Evolutionary conservation across 1,139 yeast genomes (phyloP).

Genomic region (Lodderomyces oxycetoniae): DNA sequence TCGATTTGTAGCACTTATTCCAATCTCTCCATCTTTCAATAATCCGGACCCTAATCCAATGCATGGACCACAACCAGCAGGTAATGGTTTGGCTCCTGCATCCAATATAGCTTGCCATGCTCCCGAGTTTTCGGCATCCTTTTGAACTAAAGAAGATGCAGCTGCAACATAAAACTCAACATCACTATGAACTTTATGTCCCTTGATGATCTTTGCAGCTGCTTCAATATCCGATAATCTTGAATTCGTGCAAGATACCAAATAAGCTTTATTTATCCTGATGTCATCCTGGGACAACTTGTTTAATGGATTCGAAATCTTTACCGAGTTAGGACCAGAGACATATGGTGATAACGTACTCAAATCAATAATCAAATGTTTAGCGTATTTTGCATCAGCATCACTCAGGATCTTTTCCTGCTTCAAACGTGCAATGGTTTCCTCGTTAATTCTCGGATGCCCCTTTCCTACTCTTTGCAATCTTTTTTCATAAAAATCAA

Average conservation of each 20-base stretch:
- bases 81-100: constrained; percentile 92
- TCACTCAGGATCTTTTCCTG: constrained; percentile 55
- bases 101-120: constrained; percentile 87
- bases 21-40: constrained; percentile 92
- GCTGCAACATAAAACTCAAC: constrained; percentile 98
- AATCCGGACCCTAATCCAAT: constrained; percentile 95
- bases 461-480: constrained; percentile 63
- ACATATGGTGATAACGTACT: constrained; percentile 84
- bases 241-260: constrained; percentile 97
- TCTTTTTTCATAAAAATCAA: constrained; percentile 74
- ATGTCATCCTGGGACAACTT: constrained; percentile 70
- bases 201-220: constrained; percentile 82
- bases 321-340: constrained; percentile 97
- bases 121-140: constrained; percentile 84
- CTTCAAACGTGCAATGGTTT: constrained; percentile 49
- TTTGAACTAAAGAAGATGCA: constrained; percentile 89
- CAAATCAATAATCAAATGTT: constrained; percentile 76
- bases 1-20: constrained; percentile 96
- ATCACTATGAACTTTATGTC: constrained; percentile 76
- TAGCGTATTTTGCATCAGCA: constrained; percentile 77
- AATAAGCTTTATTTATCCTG: constrained; percentile 85
- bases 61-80: constrained; percentile 99
- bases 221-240: constrained; percentile 89
- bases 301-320: constrained; percentile 73
- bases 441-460: constrained; percentile 77